These are phyloP conservation scores for Lachancea kluyveri DNA, from an alignment of 805 yeast genomes.

Conservation along the genomic window DNA sequence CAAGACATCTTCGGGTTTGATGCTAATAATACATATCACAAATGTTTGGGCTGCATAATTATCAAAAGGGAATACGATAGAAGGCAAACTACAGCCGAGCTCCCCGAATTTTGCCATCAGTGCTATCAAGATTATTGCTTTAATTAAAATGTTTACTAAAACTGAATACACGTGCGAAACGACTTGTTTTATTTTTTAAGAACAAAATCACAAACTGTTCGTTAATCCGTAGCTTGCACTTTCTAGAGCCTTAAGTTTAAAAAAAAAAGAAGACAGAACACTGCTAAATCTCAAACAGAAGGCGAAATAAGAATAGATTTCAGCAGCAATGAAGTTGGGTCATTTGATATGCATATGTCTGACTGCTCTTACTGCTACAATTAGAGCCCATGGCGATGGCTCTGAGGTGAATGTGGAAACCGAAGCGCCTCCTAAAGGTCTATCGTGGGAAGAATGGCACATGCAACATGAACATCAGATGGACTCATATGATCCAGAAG, in stretches of 20 bases:
- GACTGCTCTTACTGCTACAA: slow-evolving; percentile 6
- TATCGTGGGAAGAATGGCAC: slow-evolving; percentile 81
- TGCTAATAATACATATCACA: slow-evolving; percentile 35
- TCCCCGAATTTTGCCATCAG: slow-evolving; percentile 31
- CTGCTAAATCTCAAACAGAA: too few relatives aligned
- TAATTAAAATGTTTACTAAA: slow-evolving; percentile 22
- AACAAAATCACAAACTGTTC: too few relatives aligned
- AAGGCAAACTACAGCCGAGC: slow-evolving; percentile 6
- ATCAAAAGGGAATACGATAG: slow-evolving; percentile 47
- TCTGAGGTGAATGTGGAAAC: slow-evolving; percentile 25
- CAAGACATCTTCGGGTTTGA: slow-evolving; percentile 42
- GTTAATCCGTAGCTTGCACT: too few relatives aligned
- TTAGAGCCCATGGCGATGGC: slow-evolving; percentile 10
- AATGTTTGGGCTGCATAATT: slow-evolving; percentile 53
- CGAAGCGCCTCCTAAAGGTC: slow-evolving; percentile 44
- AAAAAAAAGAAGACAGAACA: too few relatives aligned
- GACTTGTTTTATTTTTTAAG: too few relatives aligned
- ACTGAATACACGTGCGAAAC: too few relatives aligned
- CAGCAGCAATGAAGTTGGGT: too few relatives aligned
- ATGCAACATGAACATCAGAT: slow-evolving; percentile 85
- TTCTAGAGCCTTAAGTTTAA: too few relatives aligned
- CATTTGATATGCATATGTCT: too few relatives aligned
- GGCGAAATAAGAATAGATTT: background rate
- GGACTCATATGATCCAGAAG: slow-evolving; percentile 63
- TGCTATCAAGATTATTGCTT: slow-evolving; percentile 39